These are phyloP conservation scores for Cyberlindnera japonica DNA, from an alignment of 805 yeast species.

Conservation along the genomic window DNA sequence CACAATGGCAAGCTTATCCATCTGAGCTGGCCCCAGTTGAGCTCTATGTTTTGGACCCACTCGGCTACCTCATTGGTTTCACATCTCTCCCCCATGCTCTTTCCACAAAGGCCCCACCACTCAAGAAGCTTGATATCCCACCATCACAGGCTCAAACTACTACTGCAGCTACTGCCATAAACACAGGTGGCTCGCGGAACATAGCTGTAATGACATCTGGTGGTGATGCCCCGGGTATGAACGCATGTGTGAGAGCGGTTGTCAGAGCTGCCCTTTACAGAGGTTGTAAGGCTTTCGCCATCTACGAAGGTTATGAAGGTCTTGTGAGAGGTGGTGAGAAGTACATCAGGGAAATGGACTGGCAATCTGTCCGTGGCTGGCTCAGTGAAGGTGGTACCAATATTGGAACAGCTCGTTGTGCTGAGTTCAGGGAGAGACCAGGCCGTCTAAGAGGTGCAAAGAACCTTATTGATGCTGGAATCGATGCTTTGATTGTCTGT, in stretches of 20 bases:
- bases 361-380: conserved; percentile 97
- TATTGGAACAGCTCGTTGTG: conserved; percentile 94
- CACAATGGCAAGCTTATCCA: conserved; percentile 59
- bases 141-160: not conserved
- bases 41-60: conserved; percentile 74
- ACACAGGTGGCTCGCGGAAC: no score
- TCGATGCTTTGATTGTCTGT: conserved; percentile 94
- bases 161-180: conserved; percentile 1
- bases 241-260: conserved; percentile 92
- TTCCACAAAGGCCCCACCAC: conserved; percentile 41
- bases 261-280: conserved; percentile 85
- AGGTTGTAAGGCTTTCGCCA: conserved; percentile 88
- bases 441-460: conserved; percentile 84
- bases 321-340: conserved; percentile 77
- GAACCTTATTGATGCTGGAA: conserved; percentile 81
- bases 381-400: conserved; percentile 90
- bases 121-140: conserved; percentile 6
- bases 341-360: conserved; percentile 62
- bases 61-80: conserved; percentile 81
- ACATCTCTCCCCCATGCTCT: conserved; percentile 58
- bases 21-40: conserved; percentile 72
- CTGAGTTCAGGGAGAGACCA: conserved; percentile 75
- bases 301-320: conserved; percentile 94
- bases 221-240: conserved; percentile 99
- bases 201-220: conserved; percentile 98